Evolutionary conservation across 2,329 filamentous ascomycete genomes (phyloP), one percentile per base, ranked within the genome.

Genomic region (Nothophoma quercina): DNA sequence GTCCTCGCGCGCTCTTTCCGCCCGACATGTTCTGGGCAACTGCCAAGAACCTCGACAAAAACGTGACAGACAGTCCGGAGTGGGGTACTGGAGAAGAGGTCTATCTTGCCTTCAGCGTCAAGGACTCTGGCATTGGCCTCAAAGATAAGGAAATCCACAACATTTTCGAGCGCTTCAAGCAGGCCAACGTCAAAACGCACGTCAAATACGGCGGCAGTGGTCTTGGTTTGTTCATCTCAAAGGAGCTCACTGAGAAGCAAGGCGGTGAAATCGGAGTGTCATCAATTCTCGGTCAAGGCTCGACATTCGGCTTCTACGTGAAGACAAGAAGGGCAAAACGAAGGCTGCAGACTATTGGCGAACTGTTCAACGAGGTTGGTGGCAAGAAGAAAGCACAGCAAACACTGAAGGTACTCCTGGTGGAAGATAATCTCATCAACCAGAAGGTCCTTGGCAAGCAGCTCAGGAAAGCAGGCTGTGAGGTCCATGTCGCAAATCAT

Each of bases 251-350:
- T 10, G 77, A 80, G 47, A 73, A 70, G 52, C 72, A 75, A 56
- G 78, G 78, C 19, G 78, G 78, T 5, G 76, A 79, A 30, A 79
- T 80, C 36, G 77, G 78, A 2, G 77, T 79, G 10, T 68, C 65
- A 2, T 77, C 75, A 4, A 52, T 58, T 4, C 58, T 69, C 6
- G 74, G 73, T 1, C 49, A 71, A 25, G 73, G 73, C 2, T 75
- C 71, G 9, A 78, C 75, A 0, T 79, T 80, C 51, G 76, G 72
- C 1, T 80, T 80, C 60, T 79, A 77, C 59, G 70, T 79, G 62
- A 73, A 73, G 40, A 62, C 70, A 1, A 56, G 66, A 25, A 63
- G 71, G 7, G 64, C 64, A 7, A 52, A 66, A 19, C 47, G 30
- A 9, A 55, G 49, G 26, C 42, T 36, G 25, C 54, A 47, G 30